phyloP scores from a whole-genome alignment of 176 grass and related monocot genomes.

The Bolboschoenus planiculmis region DNA sequence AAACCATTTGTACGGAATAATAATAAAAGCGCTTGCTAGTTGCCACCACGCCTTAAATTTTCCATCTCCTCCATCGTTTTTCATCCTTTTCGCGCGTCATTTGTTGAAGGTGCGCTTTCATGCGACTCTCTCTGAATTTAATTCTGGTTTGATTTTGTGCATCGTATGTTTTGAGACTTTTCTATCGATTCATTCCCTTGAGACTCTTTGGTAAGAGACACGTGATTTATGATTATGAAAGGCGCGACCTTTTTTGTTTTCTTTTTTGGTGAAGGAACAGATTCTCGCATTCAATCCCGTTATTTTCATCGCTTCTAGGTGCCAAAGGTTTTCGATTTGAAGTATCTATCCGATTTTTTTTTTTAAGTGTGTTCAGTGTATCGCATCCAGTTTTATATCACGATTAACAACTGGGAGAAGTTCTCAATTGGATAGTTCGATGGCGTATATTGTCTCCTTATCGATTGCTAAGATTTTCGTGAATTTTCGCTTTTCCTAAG shows the following conservation, averaged over 20 bases:
- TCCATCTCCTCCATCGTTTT: background rate
- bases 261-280: background rate
- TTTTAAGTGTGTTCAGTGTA: constrained; percentile 2
- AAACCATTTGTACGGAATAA: background rate
- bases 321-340: constrained; percentile 10
- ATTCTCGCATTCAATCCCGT: background rate
- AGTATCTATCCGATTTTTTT: background rate
- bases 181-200: constrained; percentile 22
- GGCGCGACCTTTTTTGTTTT: background rate
- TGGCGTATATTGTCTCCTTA: background rate
- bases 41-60: background rate
- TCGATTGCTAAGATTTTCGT: background rate
- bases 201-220: constrained; percentile 7
- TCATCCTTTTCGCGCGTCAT: background rate
- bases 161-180: background rate
- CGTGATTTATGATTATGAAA: constrained; percentile 18
- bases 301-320: background rate
- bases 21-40: constrained; percentile 2
- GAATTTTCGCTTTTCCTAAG: background rate
- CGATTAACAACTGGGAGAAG: background rate
- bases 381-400: background rate
- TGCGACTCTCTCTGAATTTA: background rate
- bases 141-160: background rate
- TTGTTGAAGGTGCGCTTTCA: constrained; percentile 6
- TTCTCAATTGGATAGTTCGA: background rate